Conservation (phyloP, 2,329 filamentous ascomycete species). For the Fonsecaea pugnacius region DNA sequence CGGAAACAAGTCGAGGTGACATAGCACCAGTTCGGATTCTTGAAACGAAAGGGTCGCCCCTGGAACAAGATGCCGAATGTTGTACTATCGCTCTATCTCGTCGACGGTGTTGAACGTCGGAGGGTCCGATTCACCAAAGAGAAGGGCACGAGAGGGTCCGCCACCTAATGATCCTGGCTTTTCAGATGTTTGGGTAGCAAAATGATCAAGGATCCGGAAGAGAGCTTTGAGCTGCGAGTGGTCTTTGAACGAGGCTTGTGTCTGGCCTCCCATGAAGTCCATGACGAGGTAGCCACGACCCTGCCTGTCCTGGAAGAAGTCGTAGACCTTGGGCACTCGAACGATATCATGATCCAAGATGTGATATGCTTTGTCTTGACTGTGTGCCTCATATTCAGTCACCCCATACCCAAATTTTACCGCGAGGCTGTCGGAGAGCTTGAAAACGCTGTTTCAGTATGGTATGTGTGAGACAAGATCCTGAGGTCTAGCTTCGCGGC, state of each 20-base stretch:
- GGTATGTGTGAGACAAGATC: conserved; percentile 4
- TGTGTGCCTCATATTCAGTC: conserved; percentile 7
- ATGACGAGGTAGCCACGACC: conserved; percentile 20
- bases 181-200: neutral
- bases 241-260: conserved; percentile 7
- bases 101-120: neutral
- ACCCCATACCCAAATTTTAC: conserved; percentile 9
- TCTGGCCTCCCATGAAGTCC: conserved; percentile 14
- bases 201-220: neutral
- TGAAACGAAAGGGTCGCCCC: conserved; percentile 3
- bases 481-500: neutral
- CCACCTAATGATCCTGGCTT: neutral
- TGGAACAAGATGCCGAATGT: neutral
- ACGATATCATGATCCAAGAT: conserved; percentile 16
- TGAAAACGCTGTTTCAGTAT: conserved; percentile 4
- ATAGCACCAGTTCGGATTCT: conserved; percentile 13
- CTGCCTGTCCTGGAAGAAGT: conserved; percentile 18
- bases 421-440: neutral
- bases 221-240: neutral
- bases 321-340: conserved; percentile 21
- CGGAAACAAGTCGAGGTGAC: conserved; percentile 27
- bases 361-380: conserved; percentile 14
- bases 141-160: neutral
- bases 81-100: neutral
- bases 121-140: neutral